Percentiles rank a stretch among this genome's conserved stretches.
phyloP scores from a whole-genome alignment of 2,329 filamentous ascomycete species.

The Aspergillus latus region DNA sequence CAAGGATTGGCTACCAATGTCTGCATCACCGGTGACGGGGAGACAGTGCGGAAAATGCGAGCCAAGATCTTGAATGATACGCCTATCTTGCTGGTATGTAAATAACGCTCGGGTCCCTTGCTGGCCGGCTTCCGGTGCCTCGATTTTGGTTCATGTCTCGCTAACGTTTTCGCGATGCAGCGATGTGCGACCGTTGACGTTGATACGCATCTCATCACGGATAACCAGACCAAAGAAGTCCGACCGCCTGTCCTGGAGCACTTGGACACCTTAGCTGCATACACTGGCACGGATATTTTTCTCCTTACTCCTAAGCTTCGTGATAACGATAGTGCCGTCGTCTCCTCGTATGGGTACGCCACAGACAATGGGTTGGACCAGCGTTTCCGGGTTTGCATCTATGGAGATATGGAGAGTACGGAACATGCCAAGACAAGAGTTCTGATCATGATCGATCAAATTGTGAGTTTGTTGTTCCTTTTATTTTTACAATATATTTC shows the following conservation, averaged over 20 bases:
- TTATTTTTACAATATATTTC: slow-evolving; percentile 11
- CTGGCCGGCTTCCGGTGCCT: not conserved
- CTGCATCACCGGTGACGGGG: slow-evolving; percentile 82
- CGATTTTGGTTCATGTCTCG: slow-evolving; percentile 18
- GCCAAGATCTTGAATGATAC: slow-evolving; percentile 89
- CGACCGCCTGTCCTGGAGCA: slow-evolving; percentile 76
- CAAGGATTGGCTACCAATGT: slow-evolving; percentile 77
- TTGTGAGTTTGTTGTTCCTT: slow-evolving; percentile 56
- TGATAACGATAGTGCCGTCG: slow-evolving; percentile 70
- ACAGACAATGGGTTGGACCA: slow-evolving; percentile 82
- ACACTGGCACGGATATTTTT: slow-evolving; percentile 95
- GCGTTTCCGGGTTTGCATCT: slow-evolving; percentile 88
- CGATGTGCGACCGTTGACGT: slow-evolving; percentile 92
- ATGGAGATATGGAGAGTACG: slow-evolving; percentile 89
- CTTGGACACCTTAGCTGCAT: slow-evolving; percentile 80
- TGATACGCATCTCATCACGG: slow-evolving; percentile 85
- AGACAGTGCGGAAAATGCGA: slow-evolving; percentile 84
- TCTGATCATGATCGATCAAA: slow-evolving; percentile 94
- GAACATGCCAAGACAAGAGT: slow-evolving; percentile 97
- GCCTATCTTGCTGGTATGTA: slow-evolving; percentile 82
- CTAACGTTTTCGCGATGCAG: slow-evolving; percentile 50
- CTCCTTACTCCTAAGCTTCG: slow-evolving; percentile 85
- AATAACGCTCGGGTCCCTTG: slow-evolving; percentile 18
- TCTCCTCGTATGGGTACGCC: slow-evolving; percentile 72
- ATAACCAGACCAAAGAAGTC: slow-evolving; percentile 66